A percentile compares a stretch with the other conserved stretches of the same genome.
phyloP scores from a whole-genome alignment of 495 filamentous ascomycete species.

The Podospora fimiseda region DNA sequence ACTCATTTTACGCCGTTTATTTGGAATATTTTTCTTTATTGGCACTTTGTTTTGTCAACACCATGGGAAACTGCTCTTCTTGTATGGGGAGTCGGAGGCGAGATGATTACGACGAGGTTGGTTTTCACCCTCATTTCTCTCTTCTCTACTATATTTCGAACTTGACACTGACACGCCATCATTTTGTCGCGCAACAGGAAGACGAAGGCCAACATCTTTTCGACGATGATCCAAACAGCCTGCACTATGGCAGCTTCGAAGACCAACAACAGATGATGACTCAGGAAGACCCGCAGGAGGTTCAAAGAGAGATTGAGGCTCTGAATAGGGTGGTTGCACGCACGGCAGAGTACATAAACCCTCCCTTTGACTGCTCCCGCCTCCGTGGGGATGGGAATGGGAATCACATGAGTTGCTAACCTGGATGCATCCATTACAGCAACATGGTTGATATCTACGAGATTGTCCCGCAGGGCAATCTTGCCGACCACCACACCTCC shows the following conservation, averaged over 20 bases:
- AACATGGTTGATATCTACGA: conserved; percentile 56
- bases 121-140: background rate
- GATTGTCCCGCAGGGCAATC: conserved; percentile 42
- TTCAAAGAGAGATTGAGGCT: conserved; percentile 53
- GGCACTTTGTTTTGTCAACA: conserved; percentile 1
- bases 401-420: conserved; percentile 24
- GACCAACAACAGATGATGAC: conserved; percentile 40
- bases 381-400: conserved; percentile 7
- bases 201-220: conserved; percentile 49
- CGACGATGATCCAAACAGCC: conserved; percentile 46
- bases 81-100: conserved; percentile 37
- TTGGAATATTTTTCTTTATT: background rate
- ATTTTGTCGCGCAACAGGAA: conserved; percentile 30
- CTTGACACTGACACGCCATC: no score
- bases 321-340: conserved; percentile 49
- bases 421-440: conserved; percentile 22
- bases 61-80: conserved; percentile 43
- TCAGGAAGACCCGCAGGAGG: conserved; percentile 50
- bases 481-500: conserved; percentile 15
- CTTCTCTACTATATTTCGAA: no score
- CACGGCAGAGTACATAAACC: conserved; percentile 44
- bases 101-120: conserved; percentile 39
- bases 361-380: conserved; percentile 5
- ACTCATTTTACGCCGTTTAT: conserved; percentile 5
- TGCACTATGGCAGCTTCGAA: conserved; percentile 50